Conservation (phyloP, 2,329 filamentous ascomycete species). For the Huntiella decipiens region DNA sequence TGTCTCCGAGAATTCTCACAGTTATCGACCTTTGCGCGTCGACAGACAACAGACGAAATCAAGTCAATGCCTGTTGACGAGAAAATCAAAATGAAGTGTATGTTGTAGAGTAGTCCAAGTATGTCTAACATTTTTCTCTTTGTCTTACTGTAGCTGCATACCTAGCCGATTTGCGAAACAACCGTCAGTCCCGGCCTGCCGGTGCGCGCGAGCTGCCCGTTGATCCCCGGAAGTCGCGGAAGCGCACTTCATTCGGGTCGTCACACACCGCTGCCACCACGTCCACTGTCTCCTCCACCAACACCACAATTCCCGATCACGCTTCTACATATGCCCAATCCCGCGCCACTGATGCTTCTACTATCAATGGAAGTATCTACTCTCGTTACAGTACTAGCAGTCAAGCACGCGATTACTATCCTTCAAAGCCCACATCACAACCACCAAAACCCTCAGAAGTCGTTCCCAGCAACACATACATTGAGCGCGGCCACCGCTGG, state of each 20-base stretch:
- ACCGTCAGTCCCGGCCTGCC: constrained; percentile 46
- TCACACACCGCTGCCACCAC: constrained; percentile 4
- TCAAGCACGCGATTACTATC: constrained; percentile 33
- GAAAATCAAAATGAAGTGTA: not conserved
- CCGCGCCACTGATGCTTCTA: constrained; percentile 9
- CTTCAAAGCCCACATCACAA: constrained; percentile 19
- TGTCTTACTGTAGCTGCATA: constrained; percentile 38
- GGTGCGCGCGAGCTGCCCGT: constrained; percentile 36
- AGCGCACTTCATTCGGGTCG: constrained; percentile 10
- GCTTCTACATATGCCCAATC: constrained; percentile 7
- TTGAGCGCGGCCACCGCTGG: constrained; percentile 56
- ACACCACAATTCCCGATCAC: constrained; percentile 9
- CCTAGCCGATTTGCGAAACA: constrained; percentile 50
- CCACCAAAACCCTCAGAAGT: constrained; percentile 39
- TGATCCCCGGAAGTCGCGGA: constrained; percentile 16
- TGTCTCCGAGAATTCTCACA: not conserved
- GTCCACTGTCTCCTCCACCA: constrained; percentile 6
- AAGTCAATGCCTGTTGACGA: not conserved
- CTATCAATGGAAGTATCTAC: constrained; percentile 22
- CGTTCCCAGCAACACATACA: constrained; percentile 48
- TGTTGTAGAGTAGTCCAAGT: not conserved
- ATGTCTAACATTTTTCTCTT: constrained; percentile 6
- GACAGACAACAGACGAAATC: not conserved
- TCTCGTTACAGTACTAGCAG: constrained; percentile 30
- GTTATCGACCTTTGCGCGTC: not conserved